Evolutionary conservation across 306 rosid genomes (phyloP).

Genomic region (Gynostemma pentaphyllum): DNA sequence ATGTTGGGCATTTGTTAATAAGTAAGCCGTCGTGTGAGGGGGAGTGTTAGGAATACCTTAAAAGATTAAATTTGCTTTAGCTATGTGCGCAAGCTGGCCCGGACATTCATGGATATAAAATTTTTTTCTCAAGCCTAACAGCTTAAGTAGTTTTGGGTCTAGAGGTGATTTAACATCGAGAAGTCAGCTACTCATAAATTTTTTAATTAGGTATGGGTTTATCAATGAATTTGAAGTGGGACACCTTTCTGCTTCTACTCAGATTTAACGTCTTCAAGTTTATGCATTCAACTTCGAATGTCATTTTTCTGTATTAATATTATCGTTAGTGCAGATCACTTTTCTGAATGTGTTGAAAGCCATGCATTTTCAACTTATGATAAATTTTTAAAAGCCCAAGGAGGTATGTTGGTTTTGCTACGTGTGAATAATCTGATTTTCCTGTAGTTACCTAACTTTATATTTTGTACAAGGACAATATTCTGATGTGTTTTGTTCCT

Average conservation of each 20-base stretch:
- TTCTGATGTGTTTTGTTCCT: constrained; percentile 21
- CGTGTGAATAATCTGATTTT: not conserved
- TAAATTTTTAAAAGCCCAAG: constrained; percentile 69
- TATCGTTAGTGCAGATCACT: constrained; percentile 65
- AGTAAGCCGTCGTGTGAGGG: too few relatives aligned
- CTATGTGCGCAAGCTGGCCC: too few relatives aligned
- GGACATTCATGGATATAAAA: not conserved
- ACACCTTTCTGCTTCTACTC: not conserved
- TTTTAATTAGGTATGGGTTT: too few relatives aligned
- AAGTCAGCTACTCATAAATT: too few relatives aligned
- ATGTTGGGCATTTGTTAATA: too few relatives aligned
- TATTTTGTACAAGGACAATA: not conserved
- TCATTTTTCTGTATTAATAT: constrained; percentile 14
- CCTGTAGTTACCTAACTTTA: not conserved
- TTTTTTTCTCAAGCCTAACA: too few relatives aligned
- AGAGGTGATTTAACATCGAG: too few relatives aligned
- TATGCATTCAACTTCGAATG: not conserved
- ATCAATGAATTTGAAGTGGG: too few relatives aligned
- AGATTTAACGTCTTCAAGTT: not conserved
- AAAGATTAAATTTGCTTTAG: too few relatives aligned
- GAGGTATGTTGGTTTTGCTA: constrained; percentile 38
- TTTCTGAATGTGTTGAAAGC: constrained; percentile 86
- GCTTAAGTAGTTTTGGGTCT: too few relatives aligned
- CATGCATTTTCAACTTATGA: constrained; percentile 91
- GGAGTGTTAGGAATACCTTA: too few relatives aligned